Evolutionary conservation across 179 eudicot species (phyloP).

Genomic region (Actinidia arguta): DNA sequence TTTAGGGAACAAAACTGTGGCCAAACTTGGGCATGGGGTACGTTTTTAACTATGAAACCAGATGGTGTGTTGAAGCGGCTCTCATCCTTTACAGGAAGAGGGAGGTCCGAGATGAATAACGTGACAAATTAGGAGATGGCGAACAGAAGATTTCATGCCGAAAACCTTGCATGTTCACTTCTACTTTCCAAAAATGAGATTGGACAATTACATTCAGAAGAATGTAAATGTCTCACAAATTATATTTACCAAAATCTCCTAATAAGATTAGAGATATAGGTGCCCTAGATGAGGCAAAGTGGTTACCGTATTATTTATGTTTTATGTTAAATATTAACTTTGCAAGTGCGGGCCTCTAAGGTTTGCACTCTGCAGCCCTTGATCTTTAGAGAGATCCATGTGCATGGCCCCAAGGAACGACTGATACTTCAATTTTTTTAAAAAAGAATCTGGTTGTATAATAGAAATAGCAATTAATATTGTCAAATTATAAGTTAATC

Average conservation of each 20-base stretch:
- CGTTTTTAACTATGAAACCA: neutral
- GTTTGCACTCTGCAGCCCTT: neutral
- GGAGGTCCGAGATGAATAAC: no score
- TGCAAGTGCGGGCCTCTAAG: neutral
- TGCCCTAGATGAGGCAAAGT: neutral
- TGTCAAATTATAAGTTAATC: no score
- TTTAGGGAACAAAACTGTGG: neutral
- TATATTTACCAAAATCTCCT: neutral
- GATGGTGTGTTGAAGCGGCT: no score
- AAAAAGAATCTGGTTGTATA: no score
- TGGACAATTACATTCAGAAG: neutral
- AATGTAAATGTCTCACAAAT: neutral
- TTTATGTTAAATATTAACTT: no score
- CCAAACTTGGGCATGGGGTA: neutral
- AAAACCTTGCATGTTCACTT: no score
- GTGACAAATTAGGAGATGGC: no score
- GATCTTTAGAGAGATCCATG: neutral
- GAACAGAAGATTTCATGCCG: no score
- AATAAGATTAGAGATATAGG: neutral
- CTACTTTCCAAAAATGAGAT: neutral
- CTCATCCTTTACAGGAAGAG: no score
- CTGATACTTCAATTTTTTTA: no score
- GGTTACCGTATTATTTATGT: neutral
- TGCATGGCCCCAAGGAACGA: no score
- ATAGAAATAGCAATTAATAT: no score